Conservation (phyloP, 805 yeast species). For the Scheffersomyces coipomensis region DNA sequence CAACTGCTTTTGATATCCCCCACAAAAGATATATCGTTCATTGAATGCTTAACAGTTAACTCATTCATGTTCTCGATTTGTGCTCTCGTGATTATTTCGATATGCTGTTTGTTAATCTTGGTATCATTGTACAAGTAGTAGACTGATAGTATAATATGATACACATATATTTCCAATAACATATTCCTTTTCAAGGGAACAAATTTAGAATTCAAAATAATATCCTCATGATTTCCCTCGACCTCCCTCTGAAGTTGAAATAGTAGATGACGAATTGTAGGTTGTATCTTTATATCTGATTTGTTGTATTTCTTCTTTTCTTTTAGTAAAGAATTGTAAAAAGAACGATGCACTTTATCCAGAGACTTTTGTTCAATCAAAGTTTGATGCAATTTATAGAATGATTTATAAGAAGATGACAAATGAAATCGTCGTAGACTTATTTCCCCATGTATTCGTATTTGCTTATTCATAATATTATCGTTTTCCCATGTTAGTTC, state of each 20-base stretch:
- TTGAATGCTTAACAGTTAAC: no score
- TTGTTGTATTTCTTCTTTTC: conserved; percentile 10
- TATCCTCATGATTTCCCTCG: conserved; percentile 4
- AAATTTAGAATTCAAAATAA: background rate
- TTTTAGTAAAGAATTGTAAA: conserved; percentile 11
- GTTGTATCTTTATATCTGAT: conserved; percentile 5
- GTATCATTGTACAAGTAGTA: no score
- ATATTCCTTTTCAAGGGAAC: conserved; percentile 2
- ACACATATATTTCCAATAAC: conserved; percentile 13
- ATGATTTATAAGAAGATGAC: no score
- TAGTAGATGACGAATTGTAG: conserved; percentile 9
- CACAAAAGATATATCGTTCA: no score
- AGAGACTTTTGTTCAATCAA: conserved; percentile 6
- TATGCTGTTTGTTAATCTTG: no score
- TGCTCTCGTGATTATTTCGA: no score
- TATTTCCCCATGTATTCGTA: background rate
- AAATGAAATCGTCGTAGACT: background rate
- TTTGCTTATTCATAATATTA: background rate
- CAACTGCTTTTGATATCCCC: background rate
- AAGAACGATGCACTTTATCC: conserved; percentile 17
- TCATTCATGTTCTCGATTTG: no score
- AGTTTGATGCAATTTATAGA: background rate
- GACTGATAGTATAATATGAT: conserved; percentile 11
- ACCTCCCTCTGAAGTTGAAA: conserved; percentile 8
- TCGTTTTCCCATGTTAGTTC: background rate